These are phyloP conservation scores for Wilhelminamyces savonicus DNA, from an alignment of 805 yeast species.

Conservation along the genomic window DNA sequence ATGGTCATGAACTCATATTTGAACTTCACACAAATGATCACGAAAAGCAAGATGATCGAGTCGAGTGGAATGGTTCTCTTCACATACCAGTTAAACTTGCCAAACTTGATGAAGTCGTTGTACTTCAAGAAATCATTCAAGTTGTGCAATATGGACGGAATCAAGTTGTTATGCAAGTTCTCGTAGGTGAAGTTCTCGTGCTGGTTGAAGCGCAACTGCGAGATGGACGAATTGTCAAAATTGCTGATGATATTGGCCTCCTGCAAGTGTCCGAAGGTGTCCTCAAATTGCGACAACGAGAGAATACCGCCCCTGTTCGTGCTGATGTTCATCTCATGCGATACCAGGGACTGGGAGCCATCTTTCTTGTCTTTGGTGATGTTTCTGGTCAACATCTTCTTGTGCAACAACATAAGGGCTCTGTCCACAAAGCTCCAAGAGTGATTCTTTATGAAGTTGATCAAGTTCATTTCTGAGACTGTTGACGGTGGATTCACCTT, in stretches of 20 bases:
- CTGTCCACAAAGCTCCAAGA: constrained; percentile 51
- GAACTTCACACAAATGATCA: constrained; percentile 48
- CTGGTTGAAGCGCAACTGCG: constrained; percentile 30
- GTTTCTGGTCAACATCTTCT: constrained; percentile 34
- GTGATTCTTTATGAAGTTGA: constrained; percentile 42
- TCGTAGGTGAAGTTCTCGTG: constrained; percentile 41
- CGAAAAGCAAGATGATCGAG: constrained; percentile 46
- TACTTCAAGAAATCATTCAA: constrained; percentile 49
- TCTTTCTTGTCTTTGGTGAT: constrained; percentile 1
- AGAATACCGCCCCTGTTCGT: constrained; percentile 15
- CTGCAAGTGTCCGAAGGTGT: constrained; percentile 31
- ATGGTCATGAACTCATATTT: constrained; percentile 31
- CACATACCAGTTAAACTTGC: constrained; percentile 55
- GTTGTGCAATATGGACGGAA: constrained; percentile 53
- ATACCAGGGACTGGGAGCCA: too few species aligned
- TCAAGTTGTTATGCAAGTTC: constrained; percentile 45
- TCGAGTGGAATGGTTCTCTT: constrained; percentile 57
- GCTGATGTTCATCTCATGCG: not conserved
- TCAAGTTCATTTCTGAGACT: constrained; percentile 37
- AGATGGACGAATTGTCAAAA: constrained; percentile 29
- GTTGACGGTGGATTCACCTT: constrained; percentile 30
- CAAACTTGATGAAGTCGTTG: constrained; percentile 46
- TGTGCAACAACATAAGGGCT: constrained; percentile 39
- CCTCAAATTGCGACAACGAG: constrained; percentile 31
- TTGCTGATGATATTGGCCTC: constrained; percentile 35